phyloP scores from a whole-genome alignment of 805 yeast genomes.

The Yueomyces sp. region DNA sequence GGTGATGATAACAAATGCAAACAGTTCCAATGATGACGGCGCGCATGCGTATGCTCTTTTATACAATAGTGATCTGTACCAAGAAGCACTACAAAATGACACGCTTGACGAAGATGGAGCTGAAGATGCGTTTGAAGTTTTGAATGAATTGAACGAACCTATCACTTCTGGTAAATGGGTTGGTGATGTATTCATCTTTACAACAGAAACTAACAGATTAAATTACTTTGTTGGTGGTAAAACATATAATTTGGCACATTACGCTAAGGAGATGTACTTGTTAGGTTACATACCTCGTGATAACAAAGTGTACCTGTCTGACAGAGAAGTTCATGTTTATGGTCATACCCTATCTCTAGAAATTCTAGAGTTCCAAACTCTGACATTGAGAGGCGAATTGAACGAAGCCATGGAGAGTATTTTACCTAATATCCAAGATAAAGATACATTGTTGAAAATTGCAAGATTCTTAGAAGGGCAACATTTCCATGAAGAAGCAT shows the following conservation, averaged over 20 bases:
- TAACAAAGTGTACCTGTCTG: slow-evolving; percentile 79
- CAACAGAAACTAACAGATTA: slow-evolving; percentile 75
- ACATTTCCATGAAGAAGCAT: slow-evolving; percentile 75
- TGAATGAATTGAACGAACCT: slow-evolving; percentile 68
- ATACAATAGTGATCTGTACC: slow-evolving; percentile 55
- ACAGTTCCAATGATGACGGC: slow-evolving; percentile 15
- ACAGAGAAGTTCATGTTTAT: slow-evolving; percentile 73
- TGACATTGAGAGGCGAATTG: slow-evolving; percentile 87
- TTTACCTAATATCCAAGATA: slow-evolving; percentile 44
- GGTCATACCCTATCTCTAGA: slow-evolving; percentile 73
- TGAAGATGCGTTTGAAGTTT: slow-evolving; percentile 73
- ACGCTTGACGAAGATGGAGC: slow-evolving; percentile 71
- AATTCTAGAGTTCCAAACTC: slow-evolving; percentile 90
- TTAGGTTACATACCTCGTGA: slow-evolving; percentile 87
- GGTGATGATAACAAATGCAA: slow-evolving; percentile 53
- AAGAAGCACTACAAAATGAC: slow-evolving; percentile 45
- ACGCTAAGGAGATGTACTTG: slow-evolving; percentile 74
- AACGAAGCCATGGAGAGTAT: slow-evolving; percentile 59
- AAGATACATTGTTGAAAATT: slow-evolving; percentile 58
- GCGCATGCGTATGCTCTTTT: slow-evolving; percentile 60
- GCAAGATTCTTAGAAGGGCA: slow-evolving; percentile 91
- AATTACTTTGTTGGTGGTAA: slow-evolving; percentile 94
- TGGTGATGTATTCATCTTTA: slow-evolving; percentile 91
- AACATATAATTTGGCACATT: slow-evolving; percentile 83
- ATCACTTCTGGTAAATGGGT: slow-evolving; percentile 89